Conservation (phyloP, 2,329 filamentous ascomycete genomes). For the Botrytis cinerea region DNA sequence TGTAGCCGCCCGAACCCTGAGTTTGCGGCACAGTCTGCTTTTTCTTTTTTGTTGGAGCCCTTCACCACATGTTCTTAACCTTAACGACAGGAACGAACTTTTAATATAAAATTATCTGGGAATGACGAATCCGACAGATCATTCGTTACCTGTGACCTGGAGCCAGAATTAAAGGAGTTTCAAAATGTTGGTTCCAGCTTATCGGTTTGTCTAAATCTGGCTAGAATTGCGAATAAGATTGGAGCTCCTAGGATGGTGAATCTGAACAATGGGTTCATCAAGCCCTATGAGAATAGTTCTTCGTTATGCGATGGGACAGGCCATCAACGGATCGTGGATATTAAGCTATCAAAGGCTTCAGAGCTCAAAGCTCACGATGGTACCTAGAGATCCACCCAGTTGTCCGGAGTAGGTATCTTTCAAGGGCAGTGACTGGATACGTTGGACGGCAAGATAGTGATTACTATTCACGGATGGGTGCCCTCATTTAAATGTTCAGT, state of each 20-base stretch:
- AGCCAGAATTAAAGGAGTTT: not conserved
- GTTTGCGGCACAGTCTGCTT: not conserved
- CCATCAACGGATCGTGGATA: not conserved
- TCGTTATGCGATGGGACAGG: not conserved
- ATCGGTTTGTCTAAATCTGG: not conserved
- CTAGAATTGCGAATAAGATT: not conserved
- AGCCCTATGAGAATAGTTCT: constrained; percentile 3
- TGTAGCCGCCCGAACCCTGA: not conserved
- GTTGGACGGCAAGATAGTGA: not conserved
- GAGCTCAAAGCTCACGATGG: not conserved
- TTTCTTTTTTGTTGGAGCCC: not conserved
- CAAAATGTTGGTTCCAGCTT: not conserved
- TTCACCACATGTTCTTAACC: not conserved
- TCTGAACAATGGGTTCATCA: not conserved
- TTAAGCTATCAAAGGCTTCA: not conserved
- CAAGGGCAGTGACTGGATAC: not conserved
- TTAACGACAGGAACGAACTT: not conserved
- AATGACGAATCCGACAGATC: not conserved
- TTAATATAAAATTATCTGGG: not conserved
- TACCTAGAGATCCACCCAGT: not conserved
- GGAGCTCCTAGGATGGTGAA: not conserved
- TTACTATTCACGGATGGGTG: not conserved
- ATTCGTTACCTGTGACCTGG: not conserved
- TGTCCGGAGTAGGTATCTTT: not conserved
- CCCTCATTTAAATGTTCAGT: not conserved